phyloP scores from a whole-genome alignment of 129 eudicot genomes.

The Glebionis coronaria region DNA sequence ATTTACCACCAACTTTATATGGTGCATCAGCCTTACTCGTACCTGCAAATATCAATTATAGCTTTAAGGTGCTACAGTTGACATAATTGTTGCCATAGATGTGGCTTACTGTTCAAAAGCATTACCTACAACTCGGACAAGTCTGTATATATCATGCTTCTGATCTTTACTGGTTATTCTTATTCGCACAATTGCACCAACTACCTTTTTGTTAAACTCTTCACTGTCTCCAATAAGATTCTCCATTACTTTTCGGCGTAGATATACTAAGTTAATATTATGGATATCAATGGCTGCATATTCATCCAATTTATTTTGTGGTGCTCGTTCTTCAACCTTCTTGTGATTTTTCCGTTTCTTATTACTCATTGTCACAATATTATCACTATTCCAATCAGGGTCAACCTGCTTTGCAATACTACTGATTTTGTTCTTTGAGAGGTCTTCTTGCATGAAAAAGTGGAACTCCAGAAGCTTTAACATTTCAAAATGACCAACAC shows the following conservation, averaged over 20 bases:
- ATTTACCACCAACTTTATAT: slow-evolving; percentile 57
- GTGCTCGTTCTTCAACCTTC: slow-evolving; percentile 52
- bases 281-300: slow-evolving; percentile 97
- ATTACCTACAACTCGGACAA: slow-evolving; percentile 92
- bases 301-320: slow-evolving; percentile 60
- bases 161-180: slow-evolving; percentile 72
- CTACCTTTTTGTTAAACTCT: slow-evolving; percentile 63
- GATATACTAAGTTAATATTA: slow-evolving; percentile 76
- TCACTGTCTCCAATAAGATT: slow-evolving; percentile 54
- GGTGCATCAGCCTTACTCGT: slow-evolving; percentile 64
- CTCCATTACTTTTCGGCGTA: slow-evolving; percentile 76
- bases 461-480: slow-evolving; percentile 84
- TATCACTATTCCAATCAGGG: slow-evolving; percentile 38
- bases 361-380: slow-evolving; percentile 30
- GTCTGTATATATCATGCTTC: slow-evolving; percentile 79
- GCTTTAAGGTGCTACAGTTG: neutral
- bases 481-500: slow-evolving; percentile 92
- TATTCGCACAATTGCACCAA: slow-evolving; percentile 85
- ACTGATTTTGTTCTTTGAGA: slow-evolving; percentile 38
- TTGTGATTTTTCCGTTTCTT: slow-evolving; percentile 54
- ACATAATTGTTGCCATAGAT: slow-evolving; percentile 9
- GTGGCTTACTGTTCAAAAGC: slow-evolving; percentile 69
- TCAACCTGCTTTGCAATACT: slow-evolving; percentile 30
- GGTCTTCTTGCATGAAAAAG: slow-evolving; percentile 52
- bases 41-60: slow-evolving; percentile 44